Percentiles rank a stretch among this genome's conserved stretches.
Evolutionary conservation across 148 eudicot species (phyloP).

Genomic region (Selenicereus undatus): DNA sequence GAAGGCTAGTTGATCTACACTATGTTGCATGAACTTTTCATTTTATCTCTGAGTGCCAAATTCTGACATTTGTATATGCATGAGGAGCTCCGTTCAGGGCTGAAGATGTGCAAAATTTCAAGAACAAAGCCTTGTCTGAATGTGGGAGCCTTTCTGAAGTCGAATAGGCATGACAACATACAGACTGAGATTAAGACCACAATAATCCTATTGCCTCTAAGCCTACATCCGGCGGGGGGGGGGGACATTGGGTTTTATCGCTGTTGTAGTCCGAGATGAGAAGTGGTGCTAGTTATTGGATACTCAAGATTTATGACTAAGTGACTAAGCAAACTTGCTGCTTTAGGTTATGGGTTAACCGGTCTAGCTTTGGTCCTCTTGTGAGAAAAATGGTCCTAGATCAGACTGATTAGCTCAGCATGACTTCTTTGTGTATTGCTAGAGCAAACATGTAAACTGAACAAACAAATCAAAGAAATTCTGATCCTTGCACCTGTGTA

Average conservation of each 20-base stretch:
- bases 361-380: background rate
- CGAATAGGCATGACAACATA: background rate
- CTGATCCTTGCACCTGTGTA: background rate
- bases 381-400: conserved; percentile 2
- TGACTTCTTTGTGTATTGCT: background rate
- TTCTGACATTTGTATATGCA: background rate
- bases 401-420: background rate
- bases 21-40: background rate
- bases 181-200: background rate
- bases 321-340: background rate
- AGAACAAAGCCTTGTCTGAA: background rate
- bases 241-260: background rate
- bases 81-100: background rate
- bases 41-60: background rate
- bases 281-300: background rate
- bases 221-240: background rate
- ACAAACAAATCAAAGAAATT: no score
- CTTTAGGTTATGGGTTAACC: background rate
- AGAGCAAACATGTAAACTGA: background rate
- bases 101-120: background rate
- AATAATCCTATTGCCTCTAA: background rate
- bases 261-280: background rate
- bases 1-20: background rate
- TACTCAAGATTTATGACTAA: background rate
- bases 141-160: no score